Conservation (phyloP, 768 basidiomycete genomes). For the Clitopilus passeckerianus region DNA sequence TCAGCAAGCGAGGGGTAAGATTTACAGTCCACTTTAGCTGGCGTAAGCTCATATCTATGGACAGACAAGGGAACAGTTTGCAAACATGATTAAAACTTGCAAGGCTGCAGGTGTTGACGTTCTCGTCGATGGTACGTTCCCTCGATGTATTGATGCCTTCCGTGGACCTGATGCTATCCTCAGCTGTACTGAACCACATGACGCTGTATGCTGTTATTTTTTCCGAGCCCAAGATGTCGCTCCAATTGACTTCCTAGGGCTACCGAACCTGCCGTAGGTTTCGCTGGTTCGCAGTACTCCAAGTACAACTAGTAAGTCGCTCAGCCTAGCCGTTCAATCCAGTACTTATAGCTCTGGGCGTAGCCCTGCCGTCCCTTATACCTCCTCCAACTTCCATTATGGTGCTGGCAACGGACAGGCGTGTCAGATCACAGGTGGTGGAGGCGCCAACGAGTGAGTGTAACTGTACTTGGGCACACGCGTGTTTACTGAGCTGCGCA, state of each 20-base stretch:
- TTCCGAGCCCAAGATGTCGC: background rate
- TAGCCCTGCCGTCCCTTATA: conserved; percentile 13
- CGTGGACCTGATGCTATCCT: conserved; percentile 23
- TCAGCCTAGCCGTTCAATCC: background rate
- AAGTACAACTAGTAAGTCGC: conserved; percentile 36
- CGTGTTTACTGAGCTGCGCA: background rate
- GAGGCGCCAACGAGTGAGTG: background rate
- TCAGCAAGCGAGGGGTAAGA: conserved; percentile 49
- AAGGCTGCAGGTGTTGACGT: conserved; percentile 52
- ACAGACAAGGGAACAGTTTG: conserved; percentile 7
- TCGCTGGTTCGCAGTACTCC: conserved; percentile 44
- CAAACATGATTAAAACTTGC: conserved; percentile 42
- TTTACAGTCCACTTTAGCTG: conserved; percentile 19
- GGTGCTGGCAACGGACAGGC: conserved; percentile 2
- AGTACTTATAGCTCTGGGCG: background rate
- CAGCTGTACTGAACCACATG: background rate
- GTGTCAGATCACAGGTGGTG: conserved; percentile 3
- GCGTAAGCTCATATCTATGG: conserved; percentile 31
- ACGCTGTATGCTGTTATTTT: conserved; percentile 16
- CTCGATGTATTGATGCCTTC: background rate
- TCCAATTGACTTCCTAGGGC: background rate
- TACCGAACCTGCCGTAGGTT: conserved; percentile 35
- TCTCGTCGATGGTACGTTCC: conserved; percentile 33
- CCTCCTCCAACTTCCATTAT: conserved; percentile 8
- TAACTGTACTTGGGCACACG: background rate